Evolutionary conservation across 2,329 filamentous ascomycete species (phyloP).

Genomic region (Dothistroma septosporum): DNA sequence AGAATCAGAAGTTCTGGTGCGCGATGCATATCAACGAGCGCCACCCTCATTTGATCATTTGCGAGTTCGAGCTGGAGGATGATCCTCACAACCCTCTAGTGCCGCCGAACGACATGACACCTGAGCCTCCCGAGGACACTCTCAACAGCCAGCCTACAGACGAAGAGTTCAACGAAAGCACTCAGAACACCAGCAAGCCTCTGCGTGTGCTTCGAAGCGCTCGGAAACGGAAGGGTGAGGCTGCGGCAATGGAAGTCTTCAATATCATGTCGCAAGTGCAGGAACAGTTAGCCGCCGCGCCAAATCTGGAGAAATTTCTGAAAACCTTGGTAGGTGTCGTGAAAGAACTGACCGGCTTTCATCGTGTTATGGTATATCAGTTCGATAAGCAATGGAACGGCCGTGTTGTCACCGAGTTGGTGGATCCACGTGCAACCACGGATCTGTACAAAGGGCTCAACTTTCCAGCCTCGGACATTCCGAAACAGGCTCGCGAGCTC

Average conservation of each 20-base stretch:
- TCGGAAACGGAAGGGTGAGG: conserved; percentile 69
- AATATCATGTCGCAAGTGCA: conserved; percentile 90
- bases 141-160: conserved; percentile 66
- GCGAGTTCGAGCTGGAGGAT: conserved; percentile 84
- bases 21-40: conserved; percentile 71
- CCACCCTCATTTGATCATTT: conserved; percentile 70
- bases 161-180: conserved; percentile 72
- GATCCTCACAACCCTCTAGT: conserved; percentile 65
- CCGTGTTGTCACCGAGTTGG: conserved; percentile 79
- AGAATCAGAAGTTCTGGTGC: conserved; percentile 73
- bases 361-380: conserved; percentile 89
- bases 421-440: conserved; percentile 72
- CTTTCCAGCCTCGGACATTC: conserved; percentile 84
- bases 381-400: conserved; percentile 81
- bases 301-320: conserved; percentile 66
- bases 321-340: conserved; percentile 81
- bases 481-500: conserved; percentile 77
- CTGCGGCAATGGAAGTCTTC: conserved; percentile 83
- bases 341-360: conserved; percentile 85
- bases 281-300: conserved; percentile 72
- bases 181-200: conserved; percentile 69
- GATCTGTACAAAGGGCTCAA: conserved; percentile 84
- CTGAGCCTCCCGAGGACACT: conserved; percentile 67
- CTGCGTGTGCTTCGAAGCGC: conserved; percentile 72
- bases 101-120: conserved; percentile 56